Conservation (phyloP, 305 asterid species). For the Lippia alba region DNA sequence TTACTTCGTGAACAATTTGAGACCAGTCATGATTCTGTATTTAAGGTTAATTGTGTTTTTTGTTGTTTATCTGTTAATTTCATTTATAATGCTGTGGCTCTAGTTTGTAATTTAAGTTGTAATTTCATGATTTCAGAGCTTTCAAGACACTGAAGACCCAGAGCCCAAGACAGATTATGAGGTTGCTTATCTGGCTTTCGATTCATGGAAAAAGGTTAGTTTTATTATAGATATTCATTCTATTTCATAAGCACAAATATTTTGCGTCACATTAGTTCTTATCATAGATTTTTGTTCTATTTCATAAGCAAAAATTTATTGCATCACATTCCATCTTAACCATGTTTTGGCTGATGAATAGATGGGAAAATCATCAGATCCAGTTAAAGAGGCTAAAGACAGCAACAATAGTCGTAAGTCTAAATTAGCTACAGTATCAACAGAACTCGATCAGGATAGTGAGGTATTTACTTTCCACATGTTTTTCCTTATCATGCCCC, state of each 20-base stretch:
- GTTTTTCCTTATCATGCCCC: constrained; percentile 10
- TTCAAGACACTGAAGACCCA: constrained; percentile 63
- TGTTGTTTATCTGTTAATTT: constrained; percentile 11
- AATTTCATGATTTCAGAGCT: constrained; percentile 49
- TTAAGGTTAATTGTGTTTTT: constrained; percentile 58
- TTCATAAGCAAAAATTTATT: neutral
- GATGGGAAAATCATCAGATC: constrained; percentile 49
- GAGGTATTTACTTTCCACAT: constrained; percentile 55
- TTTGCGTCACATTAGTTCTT: neutral
- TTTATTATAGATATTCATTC: constrained; percentile 4
- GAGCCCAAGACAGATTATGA: constrained; percentile 70
- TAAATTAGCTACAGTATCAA: constrained; percentile 34
- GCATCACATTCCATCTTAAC: constrained; percentile 12
- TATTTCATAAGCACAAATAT: neutral
- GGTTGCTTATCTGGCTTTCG: constrained; percentile 69
- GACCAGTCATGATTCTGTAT: constrained; percentile 57
- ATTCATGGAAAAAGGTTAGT: constrained; percentile 73
- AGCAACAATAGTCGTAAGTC: constrained; percentile 34
- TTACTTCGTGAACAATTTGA: constrained; percentile 71
- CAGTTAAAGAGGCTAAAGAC: constrained; percentile 39
- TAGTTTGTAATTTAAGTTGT: constrained; percentile 12
- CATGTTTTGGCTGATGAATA: constrained; percentile 37
- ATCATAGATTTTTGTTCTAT: neutral
- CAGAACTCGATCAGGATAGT: constrained; percentile 34
- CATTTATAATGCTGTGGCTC: constrained; percentile 15